phyloP scores from a whole-genome alignment of 2,329 filamentous ascomycete species.

The Raffaelea arxii region DNA sequence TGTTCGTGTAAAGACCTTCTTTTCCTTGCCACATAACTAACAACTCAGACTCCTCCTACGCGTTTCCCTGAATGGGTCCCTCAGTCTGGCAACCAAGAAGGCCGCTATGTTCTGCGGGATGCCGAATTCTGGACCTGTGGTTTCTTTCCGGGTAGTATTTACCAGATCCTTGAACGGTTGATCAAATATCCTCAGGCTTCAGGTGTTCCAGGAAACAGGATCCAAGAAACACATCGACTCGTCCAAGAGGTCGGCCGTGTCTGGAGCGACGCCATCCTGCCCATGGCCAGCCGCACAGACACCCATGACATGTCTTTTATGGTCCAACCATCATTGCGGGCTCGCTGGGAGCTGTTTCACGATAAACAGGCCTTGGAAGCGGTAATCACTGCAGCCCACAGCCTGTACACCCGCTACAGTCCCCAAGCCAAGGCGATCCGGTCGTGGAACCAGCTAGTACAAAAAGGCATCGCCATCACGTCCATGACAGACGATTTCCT shows the following conservation, averaged over 20 bases:
- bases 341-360: conserved; percentile 7
- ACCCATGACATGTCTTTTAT: conserved; percentile 48
- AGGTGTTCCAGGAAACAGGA: conserved; percentile 5
- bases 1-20: not conserved
- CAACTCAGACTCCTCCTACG: not conserved
- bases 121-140: conserved; percentile 32
- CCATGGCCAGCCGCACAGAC: conserved; percentile 31
- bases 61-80: not conserved
- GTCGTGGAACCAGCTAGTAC: conserved; percentile 34
- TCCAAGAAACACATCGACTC: not conserved
- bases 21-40: not conserved
- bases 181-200: conserved; percentile 2
- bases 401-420: conserved; percentile 32
- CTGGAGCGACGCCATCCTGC: conserved; percentile 26
- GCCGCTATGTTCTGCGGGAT: conserved; percentile 3
- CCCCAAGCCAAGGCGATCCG: conserved; percentile 33
- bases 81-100: not conserved
- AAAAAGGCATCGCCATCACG: conserved; percentile 21
- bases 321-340: conserved; percentile 4
- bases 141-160: conserved; percentile 29
- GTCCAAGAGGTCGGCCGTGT: conserved; percentile 16
- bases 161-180: conserved; percentile 23
- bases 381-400: conserved; percentile 31
- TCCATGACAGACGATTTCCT: conserved; percentile 25
- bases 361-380: conserved; percentile 24